Evolutionary conservation across 2,329 filamentous ascomycete genomes (phyloP), one percentile per base, ranked within the genome.

Genomic region (Aureobasidium sp.): DNA sequence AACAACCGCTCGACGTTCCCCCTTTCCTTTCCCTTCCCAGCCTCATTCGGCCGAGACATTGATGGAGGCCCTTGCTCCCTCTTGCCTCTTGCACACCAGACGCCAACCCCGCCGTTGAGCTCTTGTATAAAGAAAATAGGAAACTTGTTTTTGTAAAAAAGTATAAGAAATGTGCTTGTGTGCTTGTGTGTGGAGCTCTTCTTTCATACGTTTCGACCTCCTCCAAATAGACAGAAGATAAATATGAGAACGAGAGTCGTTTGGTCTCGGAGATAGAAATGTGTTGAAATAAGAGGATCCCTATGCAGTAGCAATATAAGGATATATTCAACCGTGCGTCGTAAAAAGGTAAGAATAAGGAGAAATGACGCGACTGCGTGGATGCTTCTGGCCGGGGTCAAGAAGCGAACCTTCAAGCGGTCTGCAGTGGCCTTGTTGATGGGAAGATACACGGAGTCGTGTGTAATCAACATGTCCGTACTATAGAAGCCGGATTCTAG

Each of bases 231-330:
- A 58, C 54, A 47, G 54, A 58, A 58, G 29, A 47, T 27, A 39
- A 39, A n/a, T 57, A 57, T 57, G 29, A 47, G 9, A 58, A 42
- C 39, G 54, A 58, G 42, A 48, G 54, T 58, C 54, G n/a, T 58
- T 37, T 48, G 31, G 19, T 58, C 54, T 58, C 54, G 42, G 19
- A 57, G 53, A 57, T 57, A 33, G n/a, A 58, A 53, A 39, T 27
- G 29, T 58, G 54, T 39, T 58, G 42, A 39, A 39, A 17, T 44
- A 19, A 19, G 8, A 19, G n/a, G 19, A 8, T 48, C 22, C 54
- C n/a, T 39, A 48, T 58, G 54, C 54, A 48, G 33, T 5, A 48
- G 54, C 29, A 39, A 39, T 57, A n/a, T 29, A 39, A 39, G 42
- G 39, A 58, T 22, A 58, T 29, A 29, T 58, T 48, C 54, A 58